Conservation (phyloP, 495 filamentous ascomycete genomes). For the Astrocystis sublimbata region DNA sequence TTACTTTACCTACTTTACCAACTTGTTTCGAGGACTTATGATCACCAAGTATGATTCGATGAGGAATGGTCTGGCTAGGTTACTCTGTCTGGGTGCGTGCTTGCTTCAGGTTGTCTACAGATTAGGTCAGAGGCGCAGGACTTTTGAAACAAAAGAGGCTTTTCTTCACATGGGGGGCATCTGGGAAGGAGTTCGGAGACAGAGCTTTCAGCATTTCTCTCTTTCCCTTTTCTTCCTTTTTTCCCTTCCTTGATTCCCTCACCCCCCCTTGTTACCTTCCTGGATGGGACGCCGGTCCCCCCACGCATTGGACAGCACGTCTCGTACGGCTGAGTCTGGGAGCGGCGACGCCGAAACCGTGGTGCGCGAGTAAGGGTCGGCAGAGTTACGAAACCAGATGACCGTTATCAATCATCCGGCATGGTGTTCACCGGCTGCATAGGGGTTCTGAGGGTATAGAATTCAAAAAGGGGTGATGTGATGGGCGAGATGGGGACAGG, state of each 20-base stretch:
- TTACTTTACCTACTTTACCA: too few species aligned
- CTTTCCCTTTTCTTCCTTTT: not conserved
- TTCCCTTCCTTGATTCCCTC: not conserved
- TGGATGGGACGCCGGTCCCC: not conserved
- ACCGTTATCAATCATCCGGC: not conserved
- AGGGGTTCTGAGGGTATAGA: not conserved
- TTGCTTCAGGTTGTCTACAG: not conserved
- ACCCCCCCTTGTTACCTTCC: not conserved
- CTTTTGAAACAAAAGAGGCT: constrained; percentile 4
- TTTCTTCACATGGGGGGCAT: constrained; percentile 18
- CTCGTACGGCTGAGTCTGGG: constrained; percentile 1
- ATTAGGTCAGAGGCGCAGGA: not conserved
- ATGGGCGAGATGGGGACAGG: constrained; percentile 6
- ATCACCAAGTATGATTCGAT: too few species aligned
- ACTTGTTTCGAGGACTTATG: constrained; percentile 2
- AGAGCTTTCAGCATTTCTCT: not conserved
- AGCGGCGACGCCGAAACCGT: not conserved
- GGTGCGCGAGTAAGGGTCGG: not conserved
- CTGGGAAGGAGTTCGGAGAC: constrained; percentile 17
- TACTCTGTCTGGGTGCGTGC: constrained; percentile 9
- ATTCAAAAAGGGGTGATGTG: too few species aligned
- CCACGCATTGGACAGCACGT: not conserved
- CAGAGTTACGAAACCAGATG: constrained; percentile 5
- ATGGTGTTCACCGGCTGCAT: not conserved
- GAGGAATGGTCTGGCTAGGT: not conserved